phyloP scores from a whole-genome alignment of 2,329 filamentous ascomycete genomes.

The Talaromyces sp. region DNA sequence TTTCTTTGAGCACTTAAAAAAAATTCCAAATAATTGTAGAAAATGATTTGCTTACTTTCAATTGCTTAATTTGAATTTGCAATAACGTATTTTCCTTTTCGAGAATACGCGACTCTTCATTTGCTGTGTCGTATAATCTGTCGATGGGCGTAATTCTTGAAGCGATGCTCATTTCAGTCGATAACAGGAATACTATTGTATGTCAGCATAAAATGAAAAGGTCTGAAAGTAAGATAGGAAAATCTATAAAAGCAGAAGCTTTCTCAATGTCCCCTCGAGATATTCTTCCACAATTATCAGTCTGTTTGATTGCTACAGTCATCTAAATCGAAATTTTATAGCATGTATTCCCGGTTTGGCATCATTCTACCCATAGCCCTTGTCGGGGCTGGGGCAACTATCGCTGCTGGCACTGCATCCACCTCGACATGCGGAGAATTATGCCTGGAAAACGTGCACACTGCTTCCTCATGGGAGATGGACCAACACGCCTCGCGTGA shows the following conservation, averaged over 20 bases:
- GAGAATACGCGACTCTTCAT: background rate
- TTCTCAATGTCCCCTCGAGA: background rate
- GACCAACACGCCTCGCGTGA: slow-evolving; percentile 5
- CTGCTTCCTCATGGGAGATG: background rate
- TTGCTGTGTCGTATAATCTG: background rate
- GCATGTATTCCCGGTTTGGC: background rate
- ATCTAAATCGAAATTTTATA: background rate
- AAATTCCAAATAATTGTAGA: background rate
- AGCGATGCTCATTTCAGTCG: background rate
- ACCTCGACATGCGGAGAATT: background rate
- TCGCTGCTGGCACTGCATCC: background rate
- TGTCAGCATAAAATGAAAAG: background rate
- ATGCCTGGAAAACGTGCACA: background rate
- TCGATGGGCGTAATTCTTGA: background rate
- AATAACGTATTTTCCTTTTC: background rate
- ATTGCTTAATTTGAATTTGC: background rate
- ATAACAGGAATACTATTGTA: background rate
- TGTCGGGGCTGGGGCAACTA: background rate
- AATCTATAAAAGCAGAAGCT: background rate
- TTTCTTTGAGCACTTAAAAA: background rate
- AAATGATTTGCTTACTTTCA: background rate
- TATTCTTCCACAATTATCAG: background rate
- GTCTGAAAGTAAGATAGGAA: background rate
- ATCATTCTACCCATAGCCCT: background rate
- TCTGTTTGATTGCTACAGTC: background rate